A percentile compares a stretch with the other conserved stretches of the same genome.
Conservation (phyloP, 257 asterid genomes). For the Leptodermis oblonga region DNA sequence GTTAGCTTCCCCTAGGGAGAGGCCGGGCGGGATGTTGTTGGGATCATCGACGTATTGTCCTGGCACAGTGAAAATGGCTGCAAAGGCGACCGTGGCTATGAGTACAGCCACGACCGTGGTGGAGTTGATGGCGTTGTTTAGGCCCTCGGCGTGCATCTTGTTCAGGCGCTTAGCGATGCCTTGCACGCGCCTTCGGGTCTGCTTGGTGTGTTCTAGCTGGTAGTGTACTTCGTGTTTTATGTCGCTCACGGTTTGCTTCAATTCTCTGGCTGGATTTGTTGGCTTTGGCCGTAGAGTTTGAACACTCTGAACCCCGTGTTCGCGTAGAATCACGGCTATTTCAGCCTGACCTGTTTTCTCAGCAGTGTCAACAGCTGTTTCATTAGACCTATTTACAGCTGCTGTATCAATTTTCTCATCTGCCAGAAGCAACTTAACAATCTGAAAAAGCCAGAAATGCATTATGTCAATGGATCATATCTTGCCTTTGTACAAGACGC, state of each 20-base stretch:
- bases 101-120: conserved; percentile 52
- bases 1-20: conserved; percentile 47
- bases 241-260: conserved; percentile 49
- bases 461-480: not conserved
- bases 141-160: conserved; percentile 50
- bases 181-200: conserved; percentile 39
- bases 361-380: conserved; percentile 41
- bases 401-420: conserved; percentile 28
- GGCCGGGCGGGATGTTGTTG: conserved; percentile 27
- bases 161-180: conserved; percentile 45
- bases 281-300: conserved; percentile 29
- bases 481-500: too few species aligned
- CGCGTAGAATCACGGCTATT: conserved; percentile 26
- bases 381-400: conserved; percentile 36
- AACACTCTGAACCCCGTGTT: conserved; percentile 29
- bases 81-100: conserved; percentile 50
- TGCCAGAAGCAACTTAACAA: conserved; percentile 33
- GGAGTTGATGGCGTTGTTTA: conserved; percentile 50
- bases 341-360: conserved; percentile 33
- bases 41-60: conserved; percentile 44
- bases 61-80: conserved; percentile 45
- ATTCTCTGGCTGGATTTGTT: conserved; percentile 35
- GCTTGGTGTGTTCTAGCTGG: conserved; percentile 42
- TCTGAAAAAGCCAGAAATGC: conserved; percentile 25
- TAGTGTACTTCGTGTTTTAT: conserved; percentile 49